Conservation (phyloP, 257 asterid species). For the Vinca minor region DNA sequence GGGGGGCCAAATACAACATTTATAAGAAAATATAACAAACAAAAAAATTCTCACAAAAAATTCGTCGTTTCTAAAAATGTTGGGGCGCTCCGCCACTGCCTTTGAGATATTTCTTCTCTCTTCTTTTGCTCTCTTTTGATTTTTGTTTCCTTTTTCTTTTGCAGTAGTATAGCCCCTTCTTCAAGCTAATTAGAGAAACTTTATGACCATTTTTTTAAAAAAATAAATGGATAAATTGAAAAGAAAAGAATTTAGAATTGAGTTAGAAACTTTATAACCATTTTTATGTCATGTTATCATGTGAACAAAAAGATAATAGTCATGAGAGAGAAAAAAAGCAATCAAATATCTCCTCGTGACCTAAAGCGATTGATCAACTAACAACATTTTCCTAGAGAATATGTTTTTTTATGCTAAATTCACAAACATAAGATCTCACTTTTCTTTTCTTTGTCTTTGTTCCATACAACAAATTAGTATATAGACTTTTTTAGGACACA, state of each 20-base stretch:
- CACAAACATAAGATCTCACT: neutral
- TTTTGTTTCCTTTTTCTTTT: conserved; percentile 2
- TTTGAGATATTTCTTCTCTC: neutral
- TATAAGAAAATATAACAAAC: too few relatives aligned
- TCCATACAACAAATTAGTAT: too few relatives aligned
- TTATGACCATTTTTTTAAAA: too few relatives aligned
- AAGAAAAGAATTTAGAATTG: too few relatives aligned
- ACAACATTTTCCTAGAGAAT: neutral
- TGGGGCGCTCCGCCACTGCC: too few relatives aligned
- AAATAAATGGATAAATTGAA: too few relatives aligned
- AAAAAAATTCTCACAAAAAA: too few relatives aligned
- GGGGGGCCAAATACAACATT: too few relatives aligned
- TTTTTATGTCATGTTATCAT: conserved; percentile 11
- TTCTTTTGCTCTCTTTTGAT: neutral
- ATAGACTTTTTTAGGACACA: neutral
- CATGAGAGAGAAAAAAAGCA: neutral
- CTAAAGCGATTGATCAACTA: conserved; percentile 7
- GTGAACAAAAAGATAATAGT: conserved; percentile 9
- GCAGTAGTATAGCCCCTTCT: conserved; percentile 8
- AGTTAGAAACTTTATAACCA: too few relatives aligned
- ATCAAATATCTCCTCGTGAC: conserved; percentile 18
- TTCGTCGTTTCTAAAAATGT: too few relatives aligned
- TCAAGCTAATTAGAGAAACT: conserved; percentile 12
- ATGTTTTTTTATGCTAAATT: neutral
- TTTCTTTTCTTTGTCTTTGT: neutral